Conservation (phyloP, 495 filamentous ascomycete genomes). For the Penicillium canariense region DNA sequence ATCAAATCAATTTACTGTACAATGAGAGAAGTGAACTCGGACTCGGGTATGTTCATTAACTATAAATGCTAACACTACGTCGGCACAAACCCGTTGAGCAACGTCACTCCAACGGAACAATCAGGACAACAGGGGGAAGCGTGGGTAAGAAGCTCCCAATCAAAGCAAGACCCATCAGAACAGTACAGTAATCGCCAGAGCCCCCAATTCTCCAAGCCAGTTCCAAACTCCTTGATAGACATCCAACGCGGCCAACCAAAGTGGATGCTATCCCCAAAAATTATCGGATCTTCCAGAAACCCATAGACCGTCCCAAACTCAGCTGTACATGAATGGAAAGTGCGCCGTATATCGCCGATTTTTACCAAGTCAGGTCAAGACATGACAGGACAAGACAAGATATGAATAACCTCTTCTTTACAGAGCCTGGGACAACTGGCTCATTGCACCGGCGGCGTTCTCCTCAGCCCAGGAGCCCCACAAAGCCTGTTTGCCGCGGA, state of each 20-base stretch:
- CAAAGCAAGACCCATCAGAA: conserved; percentile 14
- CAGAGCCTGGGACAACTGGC: conserved; percentile 31
- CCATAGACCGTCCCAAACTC: conserved; percentile 25
- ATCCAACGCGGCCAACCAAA: conserved; percentile 2
- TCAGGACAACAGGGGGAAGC: neutral
- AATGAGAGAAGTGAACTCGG: neutral
- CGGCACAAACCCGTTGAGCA: conserved; percentile 6
- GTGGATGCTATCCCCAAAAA: conserved; percentile 23
- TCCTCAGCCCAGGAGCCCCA: conserved; percentile 97
- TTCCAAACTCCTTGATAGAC: conserved; percentile 26
- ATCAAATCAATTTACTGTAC: no score
- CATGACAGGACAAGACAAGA: neutral
- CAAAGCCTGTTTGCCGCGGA: conserved; percentile 83
- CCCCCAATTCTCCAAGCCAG: conserved; percentile 19
- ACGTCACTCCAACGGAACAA: conserved; percentile 11
- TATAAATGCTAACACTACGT: conserved; percentile 23
- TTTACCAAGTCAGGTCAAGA: conserved; percentile 11
- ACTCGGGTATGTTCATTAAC: conserved; percentile 30
- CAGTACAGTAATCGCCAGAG: conserved; percentile 20
- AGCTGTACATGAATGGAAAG: conserved; percentile 36
- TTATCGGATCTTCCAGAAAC: conserved; percentile 28
- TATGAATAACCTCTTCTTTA: conserved; percentile 9
- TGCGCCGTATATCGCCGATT: conserved; percentile 22
- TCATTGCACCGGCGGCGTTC: conserved; percentile 59
- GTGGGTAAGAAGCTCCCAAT: conserved; percentile 1